A percentile compares a stretch with the other conserved stretches of the same genome.
phyloP scores from a whole-genome alignment of 1,139 yeast genomes.

The Candida sojae region DNA sequence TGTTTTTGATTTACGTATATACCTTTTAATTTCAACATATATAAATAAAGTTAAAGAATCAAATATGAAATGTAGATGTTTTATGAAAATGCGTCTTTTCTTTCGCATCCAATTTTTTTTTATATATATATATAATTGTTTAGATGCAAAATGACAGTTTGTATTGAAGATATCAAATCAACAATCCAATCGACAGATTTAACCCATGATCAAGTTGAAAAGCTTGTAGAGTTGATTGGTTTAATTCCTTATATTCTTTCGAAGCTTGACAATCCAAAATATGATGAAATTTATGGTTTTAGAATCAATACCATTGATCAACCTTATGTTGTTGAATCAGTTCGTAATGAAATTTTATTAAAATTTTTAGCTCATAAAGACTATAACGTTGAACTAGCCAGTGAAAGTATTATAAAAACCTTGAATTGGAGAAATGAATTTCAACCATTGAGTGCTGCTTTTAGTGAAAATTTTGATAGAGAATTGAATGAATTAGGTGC shows the following conservation, averaged over 20 bases:
- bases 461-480: constrained; percentile 60
- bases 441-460: constrained; percentile 79
- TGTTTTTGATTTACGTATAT: too few relatives aligned
- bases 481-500: constrained; percentile 66
- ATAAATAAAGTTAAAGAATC: too few relatives aligned
- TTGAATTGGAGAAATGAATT: constrained; percentile 78
- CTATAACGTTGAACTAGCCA: constrained; percentile 52
- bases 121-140: too few relatives aligned
- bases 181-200: constrained; percentile 15
- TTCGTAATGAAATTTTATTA: constrained; percentile 55
- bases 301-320: constrained; percentile 50
- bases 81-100: too few relatives aligned
- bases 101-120: too few relatives aligned
- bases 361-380: constrained; percentile 74
- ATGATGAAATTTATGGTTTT: constrained; percentile 80
- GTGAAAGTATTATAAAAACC: constrained; percentile 53
- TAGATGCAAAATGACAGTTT: background rate
- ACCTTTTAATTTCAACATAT: too few relatives aligned
- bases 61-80: too few relatives aligned
- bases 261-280: constrained; percentile 42
- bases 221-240: constrained; percentile 21
- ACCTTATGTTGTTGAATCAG: constrained; percentile 45
- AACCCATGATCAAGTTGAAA: constrained; percentile 16
- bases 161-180: constrained; percentile 7
- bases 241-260: constrained; percentile 24